Base-by-base conservation (phyloP, 2,329 filamentous ascomycete genomes). In the Apiospora pterosperma region DNA sequence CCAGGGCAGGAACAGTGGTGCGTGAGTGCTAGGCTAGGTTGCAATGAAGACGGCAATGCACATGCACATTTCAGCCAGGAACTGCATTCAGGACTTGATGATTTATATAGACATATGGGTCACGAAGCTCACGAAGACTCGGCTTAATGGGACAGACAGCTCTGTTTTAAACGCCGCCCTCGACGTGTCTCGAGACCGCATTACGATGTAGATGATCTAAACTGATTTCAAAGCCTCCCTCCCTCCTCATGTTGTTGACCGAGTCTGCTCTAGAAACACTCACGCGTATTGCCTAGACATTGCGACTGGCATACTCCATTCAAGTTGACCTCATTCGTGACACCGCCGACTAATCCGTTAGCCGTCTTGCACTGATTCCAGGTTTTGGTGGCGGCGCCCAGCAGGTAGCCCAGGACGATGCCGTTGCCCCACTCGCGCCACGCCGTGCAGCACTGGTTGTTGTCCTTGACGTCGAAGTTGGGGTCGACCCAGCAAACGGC, bases 351-450 rank as follows among this genome's bases (percentile, higher is more conserved):
- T 4, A 62, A 19, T 3, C 28, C 60, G 28, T 23, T 34, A 28
- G 28, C 41, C 60, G 60, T 44, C n/a, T 34, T 42, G 60, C 60
- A 62, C 60, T 62, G 60, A 7, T 44, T 19, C 60, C 60, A 62
- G 4, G 60, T 62, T 14, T 62, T 48, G 28, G 60, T 42, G 39
- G 38, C 60, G 36, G 60, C 60, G n/a, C 60, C 41, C 38, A 62
- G 39, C 60, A 62, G 6, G 7, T 42, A 62, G 28, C 60, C 60
- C 38, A 62, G 28, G n/a, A 48, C 19, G 5, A 62, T 42, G 12
- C 60, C 60, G 28, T 34, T 34, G 38, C 11, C 36, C 16, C 12
- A 42, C 25, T 36, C n/a, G 39, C 38, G 25, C 60, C 60, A 62
- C 14, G 60, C 39, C 5, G 41, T 42, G 31, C 60, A 48, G 39